Evolutionary conservation across 345 rosid species (phyloP).

Genomic region (Bruguiera gymnorhiza): DNA sequence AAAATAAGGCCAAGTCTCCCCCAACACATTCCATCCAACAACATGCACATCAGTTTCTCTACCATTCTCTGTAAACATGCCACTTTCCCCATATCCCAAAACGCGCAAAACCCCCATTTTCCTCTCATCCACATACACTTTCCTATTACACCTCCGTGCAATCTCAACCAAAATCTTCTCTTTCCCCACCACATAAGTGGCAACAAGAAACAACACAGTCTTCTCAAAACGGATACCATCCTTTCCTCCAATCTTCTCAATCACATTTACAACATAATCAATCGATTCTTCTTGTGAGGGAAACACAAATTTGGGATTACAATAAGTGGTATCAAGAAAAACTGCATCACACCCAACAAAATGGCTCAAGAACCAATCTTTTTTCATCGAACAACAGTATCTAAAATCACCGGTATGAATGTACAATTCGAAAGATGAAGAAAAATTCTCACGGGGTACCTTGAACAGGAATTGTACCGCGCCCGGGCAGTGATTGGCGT

Average conservation of each 20-base stretch:
- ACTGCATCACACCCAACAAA: conserved; percentile 72
- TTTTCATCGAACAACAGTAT: conserved; percentile 49
- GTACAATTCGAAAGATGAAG: conserved; percentile 38
- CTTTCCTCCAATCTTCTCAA: conserved; percentile 44
- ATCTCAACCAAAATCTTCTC: conserved; percentile 78
- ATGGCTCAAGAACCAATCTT: conserved; percentile 37
- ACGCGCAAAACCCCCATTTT: conserved; percentile 61
- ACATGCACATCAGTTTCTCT: conserved; percentile 71
- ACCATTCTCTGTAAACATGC: conserved; percentile 56
- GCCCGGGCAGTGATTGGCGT: conserved; percentile 91
- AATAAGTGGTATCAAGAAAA: conserved; percentile 82
- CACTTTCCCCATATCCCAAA: conserved; percentile 55
- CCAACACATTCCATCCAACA: conserved; percentile 90
- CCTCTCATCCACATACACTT: conserved; percentile 59
- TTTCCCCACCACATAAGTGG: conserved; percentile 86
- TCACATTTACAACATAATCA: conserved; percentile 56
- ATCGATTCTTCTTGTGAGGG: conserved; percentile 72
- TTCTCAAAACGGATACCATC: conserved; percentile 25
- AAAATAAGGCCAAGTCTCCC: conserved; percentile 94
- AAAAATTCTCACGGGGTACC: conserved; percentile 29
- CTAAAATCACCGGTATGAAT: conserved; percentile 90
- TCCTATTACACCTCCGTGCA: conserved; percentile 51
- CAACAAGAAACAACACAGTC: conserved; percentile 74
- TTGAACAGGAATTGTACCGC: conserved; percentile 81
- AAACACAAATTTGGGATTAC: conserved; percentile 72